Base-by-base conservation (phyloP, 2,329 filamentous ascomycete species). In the Aspergillus ibericus region DNA sequence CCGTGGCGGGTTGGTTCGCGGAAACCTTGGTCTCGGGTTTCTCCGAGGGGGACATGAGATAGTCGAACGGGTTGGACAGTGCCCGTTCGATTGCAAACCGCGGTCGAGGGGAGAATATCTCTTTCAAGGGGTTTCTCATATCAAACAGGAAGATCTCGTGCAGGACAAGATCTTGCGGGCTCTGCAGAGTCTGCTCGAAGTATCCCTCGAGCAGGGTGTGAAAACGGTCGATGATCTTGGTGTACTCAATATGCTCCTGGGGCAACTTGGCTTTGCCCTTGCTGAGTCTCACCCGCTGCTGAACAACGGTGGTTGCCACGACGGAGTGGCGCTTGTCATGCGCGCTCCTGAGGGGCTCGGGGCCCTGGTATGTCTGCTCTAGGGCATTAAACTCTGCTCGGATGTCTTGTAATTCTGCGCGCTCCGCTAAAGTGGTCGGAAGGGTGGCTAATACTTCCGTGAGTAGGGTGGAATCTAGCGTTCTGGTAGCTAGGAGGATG, bases 291-390 rank as follows among this genome's bases (percentile, higher is more conserved):
- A 87, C 81, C 62, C 85, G 84, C 63, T 86, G 82, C 16, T 84
- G 82, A 2, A 86, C 79, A n/a, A 87, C 77, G 0, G 84, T 85
- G 3, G 84, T 85, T 57, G 82, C 77, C 5, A 84, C 70, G 16
- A 80, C 81, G 4, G 82, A 80, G 63, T 81, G 81, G 42, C 88
- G 87, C 10, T 88, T 82, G 66, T 88, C 88, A 72, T 95, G 90
- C 70, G 88, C 88, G 75, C 88, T 96, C 61, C 88, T 86, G 29
- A 96, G 81, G 4, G 80, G 75, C 36, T 78, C 79, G 9, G 80
- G 77, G 46, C 78, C 73, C 47, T 80, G 71, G 15, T 83, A 79
- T 44, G 74, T 75, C 34, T 75, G 68, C 20, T 81, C 68, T 5
- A 90, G 70, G 12, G 68, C 67, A 44, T 78, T 75, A 34, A 88